Evolutionary conservation across 306 rosid species (phyloP).

Genomic region (Ormosia emarginata): DNA sequence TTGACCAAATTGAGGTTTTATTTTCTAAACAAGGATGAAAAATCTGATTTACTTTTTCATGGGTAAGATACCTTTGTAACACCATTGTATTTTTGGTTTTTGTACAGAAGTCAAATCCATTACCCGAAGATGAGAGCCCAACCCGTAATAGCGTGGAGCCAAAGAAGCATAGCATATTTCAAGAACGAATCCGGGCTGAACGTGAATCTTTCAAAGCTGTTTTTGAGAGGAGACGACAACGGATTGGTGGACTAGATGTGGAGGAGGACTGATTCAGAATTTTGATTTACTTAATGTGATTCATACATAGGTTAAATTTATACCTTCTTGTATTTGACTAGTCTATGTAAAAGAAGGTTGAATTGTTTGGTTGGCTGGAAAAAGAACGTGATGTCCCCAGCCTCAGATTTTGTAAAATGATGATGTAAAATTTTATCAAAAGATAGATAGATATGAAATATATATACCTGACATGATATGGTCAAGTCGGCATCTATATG

Average conservation of each 20-base stretch:
- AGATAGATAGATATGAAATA: background rate
- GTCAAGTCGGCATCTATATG: background rate
- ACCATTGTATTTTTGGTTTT: constrained; percentile 11
- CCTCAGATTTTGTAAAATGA: background rate
- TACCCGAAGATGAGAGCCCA: constrained; percentile 49
- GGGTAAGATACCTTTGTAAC: background rate
- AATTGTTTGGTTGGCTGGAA: constrained; percentile 18
- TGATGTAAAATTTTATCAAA: constrained; percentile 15
- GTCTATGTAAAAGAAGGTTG: constrained; percentile 6
- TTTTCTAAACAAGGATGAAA: background rate
- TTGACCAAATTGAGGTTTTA: background rate
- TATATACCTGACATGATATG: background rate
- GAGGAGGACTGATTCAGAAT: constrained; percentile 56
- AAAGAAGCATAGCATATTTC: constrained; percentile 58
- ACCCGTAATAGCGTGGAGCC: constrained; percentile 24
- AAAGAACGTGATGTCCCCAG: background rate
- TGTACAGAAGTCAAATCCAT: constrained; percentile 79
- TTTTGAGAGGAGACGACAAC: constrained; percentile 74
- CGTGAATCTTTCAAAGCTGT: constrained; percentile 82
- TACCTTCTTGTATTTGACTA: constrained; percentile 6
- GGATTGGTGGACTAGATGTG: constrained; percentile 67
- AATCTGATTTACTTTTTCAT: background rate
- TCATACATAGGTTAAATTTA: background rate
- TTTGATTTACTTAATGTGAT: background rate
- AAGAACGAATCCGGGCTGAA: constrained; percentile 82